Evolutionary conservation across 495 filamentous ascomycete genomes (phyloP).

Genomic region (Neurospora hispaniola): DNA sequence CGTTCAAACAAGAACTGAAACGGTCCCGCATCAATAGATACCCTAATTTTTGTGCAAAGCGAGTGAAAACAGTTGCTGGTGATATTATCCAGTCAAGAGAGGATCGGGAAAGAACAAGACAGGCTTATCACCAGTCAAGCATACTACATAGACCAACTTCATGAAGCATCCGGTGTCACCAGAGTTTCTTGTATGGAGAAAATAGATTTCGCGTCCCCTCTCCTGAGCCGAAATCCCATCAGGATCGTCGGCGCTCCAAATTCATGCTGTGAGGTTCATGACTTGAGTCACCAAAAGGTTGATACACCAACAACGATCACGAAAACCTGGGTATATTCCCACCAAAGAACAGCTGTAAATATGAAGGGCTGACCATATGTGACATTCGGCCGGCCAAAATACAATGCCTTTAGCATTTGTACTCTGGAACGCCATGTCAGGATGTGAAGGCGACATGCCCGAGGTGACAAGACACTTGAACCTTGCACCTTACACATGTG

Average conservation of each 20-base stretch:
- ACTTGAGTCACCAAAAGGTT: not conserved
- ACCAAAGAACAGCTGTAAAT: not conserved
- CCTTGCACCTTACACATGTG: too few species aligned
- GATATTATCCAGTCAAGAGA: too few species aligned
- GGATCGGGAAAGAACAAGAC: too few species aligned
- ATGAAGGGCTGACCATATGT: fast-evolving
- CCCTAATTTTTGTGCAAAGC: too few species aligned
- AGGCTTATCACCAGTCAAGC: too few species aligned
- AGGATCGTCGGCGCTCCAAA: too few species aligned
- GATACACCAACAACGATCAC: not conserved
- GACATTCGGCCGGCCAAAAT: not conserved
- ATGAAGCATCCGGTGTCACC: not conserved
- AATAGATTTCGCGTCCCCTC: not conserved
- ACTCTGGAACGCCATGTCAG: not conserved
- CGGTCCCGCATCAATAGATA: too few species aligned
- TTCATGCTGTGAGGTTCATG: too few species aligned
- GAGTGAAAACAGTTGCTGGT: too few species aligned
- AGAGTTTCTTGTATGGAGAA: not conserved
- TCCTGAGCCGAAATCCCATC: not conserved
- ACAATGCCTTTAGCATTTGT: not conserved
- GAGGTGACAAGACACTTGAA: too few species aligned
- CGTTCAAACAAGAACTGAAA: too few species aligned
- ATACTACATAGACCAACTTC: too few species aligned
- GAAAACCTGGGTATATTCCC: not conserved
- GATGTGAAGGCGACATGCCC: not conserved